Evolutionary conservation across 2,329 filamentous ascomycete species (phyloP), one percentile per base, ranked within the genome.

Genomic region (Trichophyton simii): DNA sequence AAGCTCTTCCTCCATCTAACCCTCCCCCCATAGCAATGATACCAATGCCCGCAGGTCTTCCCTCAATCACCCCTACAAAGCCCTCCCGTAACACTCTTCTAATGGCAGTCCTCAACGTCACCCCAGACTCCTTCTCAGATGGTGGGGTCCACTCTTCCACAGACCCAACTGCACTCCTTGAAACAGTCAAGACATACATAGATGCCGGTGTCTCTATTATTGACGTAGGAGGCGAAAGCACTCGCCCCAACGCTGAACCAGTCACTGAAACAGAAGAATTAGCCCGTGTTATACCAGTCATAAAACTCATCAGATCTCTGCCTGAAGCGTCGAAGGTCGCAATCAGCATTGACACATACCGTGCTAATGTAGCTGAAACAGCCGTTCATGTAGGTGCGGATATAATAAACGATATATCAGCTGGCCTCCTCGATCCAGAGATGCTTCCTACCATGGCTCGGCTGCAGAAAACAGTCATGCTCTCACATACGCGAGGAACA

Each of bases 81-180:
- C 72, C 77, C 0, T 71, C 69, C 54, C 82, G 86, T 57, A 79
- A 77, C 60, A 96, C 92, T 0, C 83, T 84, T 54, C 76, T 96
- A 66, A 99, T 99, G 94, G 89, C 88, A 60, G 95, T 99, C 65
- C 79, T 97, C 54, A 99, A 99, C 74, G 77, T 95, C 59, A 97
- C 94, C 0, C 92, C 92, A 0, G 92, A 99, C 75, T 97, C 92
- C 8, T 99, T 99, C 77, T 97, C 92, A 0, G 91, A 97, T 70
- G 92, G 91, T 60, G 91, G 91, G 7, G 69, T 78, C 7, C 82
- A 91, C 72, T 75, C 76, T 50, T 69, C 77, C 25, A 69, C 75
- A 11, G 78, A 83, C 64, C 64, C 76, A 1, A 64, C 72, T 25
- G 67, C 76, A 28, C 79, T 94, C 28, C 75, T 79, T 11, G 70